phyloP scores from a whole-genome alignment of 2,329 filamentous ascomycete genomes.

The Exophiala viscosa region DNA sequence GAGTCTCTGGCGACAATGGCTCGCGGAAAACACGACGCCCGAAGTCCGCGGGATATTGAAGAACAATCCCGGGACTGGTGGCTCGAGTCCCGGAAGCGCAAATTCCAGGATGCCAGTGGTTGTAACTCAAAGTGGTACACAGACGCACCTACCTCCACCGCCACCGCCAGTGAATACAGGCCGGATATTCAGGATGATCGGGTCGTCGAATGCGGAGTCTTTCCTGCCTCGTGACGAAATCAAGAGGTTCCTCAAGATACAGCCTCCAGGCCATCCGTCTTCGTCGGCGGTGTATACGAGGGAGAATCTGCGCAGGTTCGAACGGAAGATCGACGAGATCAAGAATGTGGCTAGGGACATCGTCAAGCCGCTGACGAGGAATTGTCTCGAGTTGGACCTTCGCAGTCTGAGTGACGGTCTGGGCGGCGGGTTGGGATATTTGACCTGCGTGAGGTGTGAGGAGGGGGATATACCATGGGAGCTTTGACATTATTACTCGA shows the following conservation, averaged over 20 bases:
- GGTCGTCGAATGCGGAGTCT: constrained; percentile 55
- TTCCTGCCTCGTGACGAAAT: constrained; percentile 84
- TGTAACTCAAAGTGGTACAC: constrained; percentile 6
- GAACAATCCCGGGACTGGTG: constrained; percentile 22
- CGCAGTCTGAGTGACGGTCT: constrained; percentile 42
- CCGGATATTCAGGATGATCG: constrained; percentile 73
- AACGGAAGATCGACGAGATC: constrained; percentile 81
- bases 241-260: constrained; percentile 82
- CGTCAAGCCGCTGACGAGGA: constrained; percentile 81
- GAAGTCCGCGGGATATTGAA: constrained; percentile 53
- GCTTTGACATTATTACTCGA: background rate
- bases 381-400: constrained; percentile 76
- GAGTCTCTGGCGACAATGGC: constrained; percentile 84
- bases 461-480: constrained; percentile 63
- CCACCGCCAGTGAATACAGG: constrained; percentile 51
- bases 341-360: constrained; percentile 78
- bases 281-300: constrained; percentile 63
- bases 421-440: constrained; percentile 53
- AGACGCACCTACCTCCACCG: constrained; percentile 7
- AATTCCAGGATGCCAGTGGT: background rate
- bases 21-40: constrained; percentile 83
- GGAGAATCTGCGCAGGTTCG: constrained; percentile 81
- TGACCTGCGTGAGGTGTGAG: constrained; percentile 63
- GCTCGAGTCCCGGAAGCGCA: constrained; percentile 17
- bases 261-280: constrained; percentile 47